These are phyloP conservation scores for Selenicereus undatus DNA, from an alignment of 148 eudicot genomes.

Conservation along the genomic window DNA sequence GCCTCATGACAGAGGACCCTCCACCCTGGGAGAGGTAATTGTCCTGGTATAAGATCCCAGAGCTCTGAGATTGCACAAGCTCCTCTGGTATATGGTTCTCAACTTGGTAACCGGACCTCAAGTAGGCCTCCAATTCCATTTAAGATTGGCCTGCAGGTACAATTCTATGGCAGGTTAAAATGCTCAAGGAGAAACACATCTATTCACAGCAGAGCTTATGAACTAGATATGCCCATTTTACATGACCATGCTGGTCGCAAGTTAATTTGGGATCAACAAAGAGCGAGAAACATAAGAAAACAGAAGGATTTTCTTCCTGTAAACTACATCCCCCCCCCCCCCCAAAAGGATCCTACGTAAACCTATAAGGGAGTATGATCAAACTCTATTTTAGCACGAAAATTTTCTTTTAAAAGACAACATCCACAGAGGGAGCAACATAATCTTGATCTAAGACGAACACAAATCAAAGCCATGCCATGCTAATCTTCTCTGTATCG, in stretches of 20 bases:
- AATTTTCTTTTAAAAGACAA: background rate
- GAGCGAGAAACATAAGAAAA: background rate
- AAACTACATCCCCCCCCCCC: background rate
- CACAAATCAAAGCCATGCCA: background rate
- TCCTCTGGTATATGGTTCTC: conserved; percentile 15
- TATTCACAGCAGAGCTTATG: background rate
- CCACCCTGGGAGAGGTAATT: conserved; percentile 10
- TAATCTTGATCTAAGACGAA: background rate
- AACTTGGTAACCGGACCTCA: conserved; percentile 17
- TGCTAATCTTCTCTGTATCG: too few species aligned
- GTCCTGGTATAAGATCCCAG: conserved; percentile 17
- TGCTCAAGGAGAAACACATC: background rate
- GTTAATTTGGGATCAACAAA: background rate
- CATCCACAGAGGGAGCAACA: too few species aligned
- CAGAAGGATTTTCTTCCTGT: too few species aligned
- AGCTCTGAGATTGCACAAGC: conserved; percentile 8
- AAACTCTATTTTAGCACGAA: background rate
- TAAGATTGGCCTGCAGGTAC: background rate
- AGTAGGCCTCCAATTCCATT: conserved; percentile 24
- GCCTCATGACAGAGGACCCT: conserved; percentile 13
- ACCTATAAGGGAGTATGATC: background rate
- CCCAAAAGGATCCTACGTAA: background rate
- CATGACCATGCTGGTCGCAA: background rate
- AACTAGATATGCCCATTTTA: background rate
- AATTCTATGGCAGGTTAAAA: background rate